phyloP scores from a whole-genome alignment of 345 rosid species.

The Salix suchowensis region DNA sequence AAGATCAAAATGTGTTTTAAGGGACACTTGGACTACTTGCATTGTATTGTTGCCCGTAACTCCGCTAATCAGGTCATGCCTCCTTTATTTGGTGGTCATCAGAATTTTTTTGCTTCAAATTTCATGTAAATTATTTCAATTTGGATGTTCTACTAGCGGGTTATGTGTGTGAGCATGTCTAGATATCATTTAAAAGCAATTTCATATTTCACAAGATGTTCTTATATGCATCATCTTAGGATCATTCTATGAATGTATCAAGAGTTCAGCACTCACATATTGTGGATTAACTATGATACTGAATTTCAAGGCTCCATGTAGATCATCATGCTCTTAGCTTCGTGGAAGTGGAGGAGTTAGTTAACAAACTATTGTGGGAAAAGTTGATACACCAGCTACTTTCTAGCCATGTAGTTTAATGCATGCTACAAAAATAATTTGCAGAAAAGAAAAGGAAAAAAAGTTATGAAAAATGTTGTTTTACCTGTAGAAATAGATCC shows the following conservation, averaged over 20 bases:
- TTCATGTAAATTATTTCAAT: not conserved
- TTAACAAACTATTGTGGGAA: not conserved
- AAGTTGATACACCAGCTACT: not conserved
- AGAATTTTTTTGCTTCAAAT: not conserved
- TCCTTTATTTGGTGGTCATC: not conserved
- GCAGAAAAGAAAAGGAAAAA: no score
- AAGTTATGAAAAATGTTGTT: no score
- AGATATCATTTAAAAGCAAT: not conserved
- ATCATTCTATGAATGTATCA: not conserved
- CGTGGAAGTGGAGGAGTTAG: not conserved
- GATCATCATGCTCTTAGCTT: not conserved
- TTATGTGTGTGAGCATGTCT: not conserved
- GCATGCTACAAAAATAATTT: not conserved
- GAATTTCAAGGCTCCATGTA: not conserved
- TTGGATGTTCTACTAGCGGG: not conserved
- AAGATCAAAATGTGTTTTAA: constrained; percentile 69
- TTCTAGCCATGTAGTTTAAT: not conserved
- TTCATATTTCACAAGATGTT: not conserved
- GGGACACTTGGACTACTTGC: constrained; percentile 90
- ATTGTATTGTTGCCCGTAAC: constrained; percentile 62
- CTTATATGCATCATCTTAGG: not conserved
- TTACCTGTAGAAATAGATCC: not conserved
- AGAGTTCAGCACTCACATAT: not conserved
- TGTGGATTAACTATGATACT: not conserved
- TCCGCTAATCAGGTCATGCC: constrained; percentile 67